A percentile compares a stretch with the other conserved stretches of the same genome.
phyloP scores from a whole-genome alignment of 2,329 filamentous ascomycete species.

The Sphaerulina vaccinii region DNA sequence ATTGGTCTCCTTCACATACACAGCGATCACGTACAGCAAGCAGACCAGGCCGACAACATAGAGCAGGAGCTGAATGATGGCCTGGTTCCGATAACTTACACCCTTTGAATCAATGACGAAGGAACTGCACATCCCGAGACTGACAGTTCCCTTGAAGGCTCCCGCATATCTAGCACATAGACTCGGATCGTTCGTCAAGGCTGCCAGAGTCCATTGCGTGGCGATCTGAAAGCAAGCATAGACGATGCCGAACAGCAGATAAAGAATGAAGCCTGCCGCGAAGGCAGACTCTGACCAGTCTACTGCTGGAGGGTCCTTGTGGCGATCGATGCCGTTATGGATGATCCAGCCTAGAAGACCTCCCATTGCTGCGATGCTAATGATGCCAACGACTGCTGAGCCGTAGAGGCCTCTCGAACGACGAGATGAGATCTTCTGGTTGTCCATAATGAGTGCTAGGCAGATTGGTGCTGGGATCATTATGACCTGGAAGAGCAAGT shows the following conservation, averaged over 20 bases:
- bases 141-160: constrained; percentile 7
- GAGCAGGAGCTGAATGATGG: constrained; percentile 6
- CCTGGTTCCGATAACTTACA: constrained; percentile 3
- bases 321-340: constrained; percentile 14
- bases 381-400: constrained; percentile 12
- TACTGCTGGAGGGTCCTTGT: constrained; percentile 13
- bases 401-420: constrained; percentile 9
- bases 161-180: constrained; percentile 10
- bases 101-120: constrained; percentile 14
- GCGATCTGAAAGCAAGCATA: constrained; percentile 13
- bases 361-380: constrained; percentile 9
- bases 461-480: constrained; percentile 14
- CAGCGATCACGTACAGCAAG: constrained; percentile 6
- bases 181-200: constrained; percentile 15
- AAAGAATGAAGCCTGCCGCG: constrained; percentile 14
- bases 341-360: constrained; percentile 17
- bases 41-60: constrained; percentile 8
- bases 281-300: constrained; percentile 20
- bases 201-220: constrained; percentile 5
- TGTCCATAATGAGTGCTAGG: constrained; percentile 19
- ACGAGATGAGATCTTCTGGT: constrained; percentile 10
- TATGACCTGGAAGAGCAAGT: constrained; percentile 21
- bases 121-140: constrained; percentile 10
- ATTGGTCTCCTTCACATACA: constrained; percentile 8
- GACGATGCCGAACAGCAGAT: constrained; percentile 15